phyloP scores from a whole-genome alignment of 768 basidiomycete genomes.

The Amanita thiersii region DNA sequence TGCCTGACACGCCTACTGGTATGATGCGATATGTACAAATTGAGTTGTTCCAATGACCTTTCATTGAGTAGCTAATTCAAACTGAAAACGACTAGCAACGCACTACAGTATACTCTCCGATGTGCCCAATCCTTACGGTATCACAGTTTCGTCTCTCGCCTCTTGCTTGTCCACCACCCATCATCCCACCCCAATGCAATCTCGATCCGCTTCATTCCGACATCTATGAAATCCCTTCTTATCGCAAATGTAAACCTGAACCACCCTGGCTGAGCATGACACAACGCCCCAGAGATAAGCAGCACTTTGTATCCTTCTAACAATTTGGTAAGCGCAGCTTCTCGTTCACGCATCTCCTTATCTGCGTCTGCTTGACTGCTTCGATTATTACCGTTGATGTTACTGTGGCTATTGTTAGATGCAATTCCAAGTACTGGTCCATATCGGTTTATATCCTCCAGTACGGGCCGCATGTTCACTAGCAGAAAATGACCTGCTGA shows the following conservation, averaged over 20 bases:
- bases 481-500: slow-evolving; percentile 15
- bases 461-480: slow-evolving; percentile 10
- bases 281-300: slow-evolving; percentile 2
- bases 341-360: slow-evolving; percentile 7
- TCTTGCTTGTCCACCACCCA: too few species aligned
- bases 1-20: too few species aligned
- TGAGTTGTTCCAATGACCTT: too few species aligned
- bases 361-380: neutral
- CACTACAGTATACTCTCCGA: too few species aligned
- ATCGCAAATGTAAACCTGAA: slow-evolving; percentile 10
- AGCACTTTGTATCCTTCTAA: slow-evolving; percentile 2
- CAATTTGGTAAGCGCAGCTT: slow-evolving; percentile 1
- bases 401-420: too few species aligned
- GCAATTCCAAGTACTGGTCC: neutral
- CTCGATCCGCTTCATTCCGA: slow-evolving; percentile 10
- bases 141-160: too few species aligned
- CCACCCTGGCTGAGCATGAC: slow-evolving; percentile 10
- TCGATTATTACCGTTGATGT: too few species aligned
- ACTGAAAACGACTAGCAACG: too few species aligned
- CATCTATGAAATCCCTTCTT: slow-evolving; percentile 8
- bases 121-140: too few species aligned
- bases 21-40: too few species aligned
- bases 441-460: slow-evolving; percentile 7
- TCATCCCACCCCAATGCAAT: slow-evolving; percentile 9
- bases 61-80: too few species aligned